Conservation (phyloP, 2,329 filamentous ascomycete genomes). For the Neurospora sp. region DNA sequence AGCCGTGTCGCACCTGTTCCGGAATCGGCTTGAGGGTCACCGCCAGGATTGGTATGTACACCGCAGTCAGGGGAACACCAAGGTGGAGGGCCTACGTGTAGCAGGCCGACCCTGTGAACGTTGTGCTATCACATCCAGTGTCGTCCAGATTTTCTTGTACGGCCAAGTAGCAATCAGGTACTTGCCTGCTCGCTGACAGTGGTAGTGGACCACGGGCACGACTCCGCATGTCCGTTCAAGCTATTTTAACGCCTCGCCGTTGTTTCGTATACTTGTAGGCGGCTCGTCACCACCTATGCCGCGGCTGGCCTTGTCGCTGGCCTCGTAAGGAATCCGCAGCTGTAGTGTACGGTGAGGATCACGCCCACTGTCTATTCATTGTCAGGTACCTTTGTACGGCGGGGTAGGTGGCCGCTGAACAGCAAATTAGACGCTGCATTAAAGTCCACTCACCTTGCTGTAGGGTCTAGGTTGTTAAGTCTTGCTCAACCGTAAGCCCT, state of each 20-base stretch:
- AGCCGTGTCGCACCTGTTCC: neutral
- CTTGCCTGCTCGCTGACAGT: neutral
- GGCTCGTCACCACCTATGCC: neutral
- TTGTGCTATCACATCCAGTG: neutral
- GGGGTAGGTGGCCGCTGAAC: neutral
- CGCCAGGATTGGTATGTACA: neutral
- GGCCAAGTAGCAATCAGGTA: constrained; percentile 7
- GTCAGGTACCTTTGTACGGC: neutral
- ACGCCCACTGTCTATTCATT: neutral
- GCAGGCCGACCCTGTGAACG: neutral
- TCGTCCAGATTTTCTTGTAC: neutral
- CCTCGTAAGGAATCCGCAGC: neutral
- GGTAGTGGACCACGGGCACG: constrained; percentile 6
- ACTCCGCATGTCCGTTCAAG: constrained; percentile 4
- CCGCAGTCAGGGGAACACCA: neutral
- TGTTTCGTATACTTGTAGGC: neutral
- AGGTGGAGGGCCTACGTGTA: neutral
- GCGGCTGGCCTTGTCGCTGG: neutral
- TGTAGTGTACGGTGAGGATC: neutral
- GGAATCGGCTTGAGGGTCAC: neutral
- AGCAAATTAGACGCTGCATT: neutral
- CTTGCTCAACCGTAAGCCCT: neutral
- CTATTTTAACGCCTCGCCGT: constrained; percentile 5
- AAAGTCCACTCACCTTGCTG: neutral
- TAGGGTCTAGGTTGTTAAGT: neutral